A percentile compares a stretch with the other conserved stretches of the same genome.
These are phyloP conservation scores for Morella rubra DNA, from an alignment of 306 rosid species.

Conservation along the genomic window DNA sequence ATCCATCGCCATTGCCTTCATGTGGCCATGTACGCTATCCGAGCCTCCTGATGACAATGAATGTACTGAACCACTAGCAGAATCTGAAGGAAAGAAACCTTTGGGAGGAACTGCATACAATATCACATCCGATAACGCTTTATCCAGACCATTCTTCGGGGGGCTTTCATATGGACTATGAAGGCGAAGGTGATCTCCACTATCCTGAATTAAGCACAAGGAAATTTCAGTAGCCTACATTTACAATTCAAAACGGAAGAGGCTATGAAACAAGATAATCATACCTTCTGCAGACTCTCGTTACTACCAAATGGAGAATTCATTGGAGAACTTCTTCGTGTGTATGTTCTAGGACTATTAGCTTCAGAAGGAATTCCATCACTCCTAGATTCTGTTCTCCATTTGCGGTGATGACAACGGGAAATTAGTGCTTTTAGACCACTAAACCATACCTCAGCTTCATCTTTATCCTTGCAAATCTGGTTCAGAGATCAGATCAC, in stretches of 20 bases:
- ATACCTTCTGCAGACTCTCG: constrained; percentile 92
- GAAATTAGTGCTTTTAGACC: constrained; percentile 94
- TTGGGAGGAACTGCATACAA: constrained; percentile 78
- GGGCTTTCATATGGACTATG: constrained; percentile 96
- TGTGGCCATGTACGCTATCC: constrained; percentile 85
- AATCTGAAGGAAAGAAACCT: constrained; percentile 89
- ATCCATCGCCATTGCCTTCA: constrained; percentile 90
- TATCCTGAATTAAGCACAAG: constrained; percentile 60
- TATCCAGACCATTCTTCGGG: constrained; percentile 89
- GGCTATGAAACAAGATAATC: constrained; percentile 11
- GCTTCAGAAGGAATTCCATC: constrained; percentile 94
- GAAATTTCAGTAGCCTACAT: constrained; percentile 25
- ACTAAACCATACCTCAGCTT: constrained; percentile 99
- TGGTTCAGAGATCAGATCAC: constrained; percentile 45
- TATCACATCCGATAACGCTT: constrained; percentile 83
- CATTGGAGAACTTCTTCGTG: constrained; percentile 93
- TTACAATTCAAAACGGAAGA: constrained; percentile 24
- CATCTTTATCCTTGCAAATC: constrained; percentile 99
- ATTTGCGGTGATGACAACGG: constrained; percentile 78
- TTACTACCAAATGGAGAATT: constrained; percentile 94
- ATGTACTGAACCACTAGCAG: constrained; percentile 90
- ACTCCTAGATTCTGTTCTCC: constrained; percentile 99
- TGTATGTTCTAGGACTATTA: constrained; percentile 95
- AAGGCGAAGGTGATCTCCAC: constrained; percentile 86
- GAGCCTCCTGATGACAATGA: constrained; percentile 98